Evolutionary conservation across 164 flowering plant genomes (phyloP), one percentile per base, ranked within the genome.

Genomic region (Chimonanthus praecox): DNA sequence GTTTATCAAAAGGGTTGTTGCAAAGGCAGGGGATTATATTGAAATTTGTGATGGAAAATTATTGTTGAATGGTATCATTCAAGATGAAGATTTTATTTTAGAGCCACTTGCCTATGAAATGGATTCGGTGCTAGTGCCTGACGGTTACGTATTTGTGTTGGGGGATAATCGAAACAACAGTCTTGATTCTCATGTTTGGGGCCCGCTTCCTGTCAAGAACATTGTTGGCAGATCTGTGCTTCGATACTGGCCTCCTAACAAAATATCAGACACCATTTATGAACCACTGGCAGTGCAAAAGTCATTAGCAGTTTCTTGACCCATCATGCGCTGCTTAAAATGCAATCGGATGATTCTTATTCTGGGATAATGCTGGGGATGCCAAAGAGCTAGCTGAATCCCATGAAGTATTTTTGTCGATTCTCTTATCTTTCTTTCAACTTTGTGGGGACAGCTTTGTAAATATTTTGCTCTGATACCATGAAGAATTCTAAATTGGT

Each of bases 121-220:
- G 98, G 90, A 83, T 2, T 90, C 89, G 75, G 71, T 87, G 97
- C 77, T 88, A 83, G 94, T 95, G 15, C 98, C 98, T n/a, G 88
- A 93, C 78, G 98, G 92, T 54, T 88, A 84, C 82, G 99, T 95
- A 6, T 95, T 90, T 80, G 99, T 95, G 67, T 70, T 95, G 92
- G 99, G 99, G 58, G 99, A 95, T 83, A 95, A 95, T 73, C 91
- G 99, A 21, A 95, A 95, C 77, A 86, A 92, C 81, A 95, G 99
- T 77, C 92, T 86, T 72, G 99, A 95, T 78, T 95, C 99, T 4
- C 99, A 90, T 76, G 83, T 87, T 79, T 95, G 99, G 99, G 99
- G 99, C 73, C 99, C 99, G 0, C 90, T 95, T 71, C 99, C 99
- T 10, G 69, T 95, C 0, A 72, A 89, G 76, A 87, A 88, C 87